Evolutionary conservation across 78 protist species (phyloP).

Genomic region (Protostelium mycophagum): DNA sequence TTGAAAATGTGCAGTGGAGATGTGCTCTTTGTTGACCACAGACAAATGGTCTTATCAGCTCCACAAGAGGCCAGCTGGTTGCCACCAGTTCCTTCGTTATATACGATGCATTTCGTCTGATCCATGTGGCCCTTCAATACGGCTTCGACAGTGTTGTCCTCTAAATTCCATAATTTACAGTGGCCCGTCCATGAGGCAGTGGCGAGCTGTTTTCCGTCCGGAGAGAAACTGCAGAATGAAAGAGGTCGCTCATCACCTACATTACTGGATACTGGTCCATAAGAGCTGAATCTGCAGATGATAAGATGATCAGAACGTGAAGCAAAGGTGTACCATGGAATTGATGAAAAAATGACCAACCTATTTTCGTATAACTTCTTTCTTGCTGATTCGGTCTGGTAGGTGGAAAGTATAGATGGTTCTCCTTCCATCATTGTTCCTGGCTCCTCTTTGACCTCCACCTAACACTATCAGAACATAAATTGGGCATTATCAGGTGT

Average conservation of each 20-base stretch:
- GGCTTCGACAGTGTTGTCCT: background rate
- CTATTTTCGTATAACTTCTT: background rate
- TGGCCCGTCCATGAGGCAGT: conserved; percentile 55
- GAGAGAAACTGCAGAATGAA: conserved; percentile 17
- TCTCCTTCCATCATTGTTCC: background rate
- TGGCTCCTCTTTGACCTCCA: background rate
- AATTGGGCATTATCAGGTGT: background rate
- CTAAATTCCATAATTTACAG: conserved; percentile 26
- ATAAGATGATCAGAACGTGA: background rate
- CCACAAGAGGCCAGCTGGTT: conserved; percentile 34
- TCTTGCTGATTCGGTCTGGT: background rate
- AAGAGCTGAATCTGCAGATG: background rate
- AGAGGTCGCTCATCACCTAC: conserved; percentile 61
- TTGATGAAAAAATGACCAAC: background rate
- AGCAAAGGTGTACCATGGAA: too few species aligned
- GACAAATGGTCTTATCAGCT: conserved; percentile 22
- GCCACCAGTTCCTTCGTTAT: background rate
- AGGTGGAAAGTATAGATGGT: background rate
- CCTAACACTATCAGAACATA: too few species aligned
- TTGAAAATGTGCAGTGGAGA: background rate
- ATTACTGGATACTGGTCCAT: conserved; percentile 6
- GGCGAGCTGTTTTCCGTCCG: conserved; percentile 19
- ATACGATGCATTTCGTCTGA: conserved; percentile 18
- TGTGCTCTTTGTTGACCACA: conserved; percentile 22
- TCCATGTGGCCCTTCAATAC: background rate